Evolutionary conservation across 1,139 yeast species (phyloP), one percentile per base, ranked within the genome.

Genomic region (Yamadazyma triangularis): DNA sequence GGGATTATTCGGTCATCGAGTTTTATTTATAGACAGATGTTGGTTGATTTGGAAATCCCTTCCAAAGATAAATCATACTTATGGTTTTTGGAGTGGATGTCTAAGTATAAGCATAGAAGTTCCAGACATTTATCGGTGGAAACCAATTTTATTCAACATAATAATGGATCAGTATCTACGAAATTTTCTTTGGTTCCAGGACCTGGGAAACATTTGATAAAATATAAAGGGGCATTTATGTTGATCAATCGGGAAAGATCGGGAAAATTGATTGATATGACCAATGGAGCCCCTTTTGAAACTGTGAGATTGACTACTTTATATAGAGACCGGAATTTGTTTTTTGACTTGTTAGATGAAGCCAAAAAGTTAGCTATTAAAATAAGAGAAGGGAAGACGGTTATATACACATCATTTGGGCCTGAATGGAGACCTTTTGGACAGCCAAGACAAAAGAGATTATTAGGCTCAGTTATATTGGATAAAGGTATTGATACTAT

Each of bases 361-460:
- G 97, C 98, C 6, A 88, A 89, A 47, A 60, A 68, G 27, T 58
- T 86, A 62, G 97, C 97, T 0, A 68, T 88, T 53, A 79, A 77
- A 50, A 74, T 83, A 24, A 81, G 85, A 38, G 95, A 88, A 50
- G 98, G 98, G 8, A 89, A 88, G 50, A 91, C 98, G 0, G 98
- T 91, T 8, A 65, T 91, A 5, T 91, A 76, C 57, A 87, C 96
- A 2, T 84, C 96, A 2, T 89, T 93, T 85, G 98, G 97, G 1
- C 96, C 96, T 10, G 99, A 91, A 51, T 91, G 99, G 99, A 70
- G 98, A 46, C 95, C 96, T 3, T 91, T 91, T 63, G 99, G 99
- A 2, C 93, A 84, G 51, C 97, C 99, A 2, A 71, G 96, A 42
- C 81, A 81, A 45, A 89, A 91, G 58, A 71, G 99, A 47, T 64